These are phyloP conservation scores for Beauveria sp. DNA, from an alignment of 2,329 filamentous ascomycete species.

Conservation along the genomic window DNA sequence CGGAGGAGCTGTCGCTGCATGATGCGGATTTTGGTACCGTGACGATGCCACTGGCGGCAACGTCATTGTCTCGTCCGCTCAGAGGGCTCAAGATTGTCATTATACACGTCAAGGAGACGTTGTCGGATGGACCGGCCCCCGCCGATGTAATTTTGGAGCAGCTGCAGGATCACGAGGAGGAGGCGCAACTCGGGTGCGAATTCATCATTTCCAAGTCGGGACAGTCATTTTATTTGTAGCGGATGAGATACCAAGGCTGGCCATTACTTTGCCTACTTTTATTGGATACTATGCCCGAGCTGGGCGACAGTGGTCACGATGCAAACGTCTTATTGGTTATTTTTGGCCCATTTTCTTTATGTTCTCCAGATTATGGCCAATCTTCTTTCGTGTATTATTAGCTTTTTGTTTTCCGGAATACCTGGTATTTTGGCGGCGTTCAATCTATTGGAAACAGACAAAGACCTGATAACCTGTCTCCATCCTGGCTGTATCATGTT, in stretches of 20 bases:
- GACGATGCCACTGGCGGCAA: constrained; percentile 14
- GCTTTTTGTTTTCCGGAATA: not conserved
- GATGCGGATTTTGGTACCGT: constrained; percentile 24
- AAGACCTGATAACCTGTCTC: no score
- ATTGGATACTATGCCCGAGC: not conserved
- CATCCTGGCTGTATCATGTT: no score
- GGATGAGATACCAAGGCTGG: constrained; percentile 13
- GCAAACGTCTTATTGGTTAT: not conserved
- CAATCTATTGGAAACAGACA: not conserved
- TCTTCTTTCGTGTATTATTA: not conserved
- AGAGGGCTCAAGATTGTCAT: constrained; percentile 72
- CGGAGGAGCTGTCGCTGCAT: constrained; percentile 36
- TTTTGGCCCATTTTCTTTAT: not conserved
- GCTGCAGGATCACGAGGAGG: constrained; percentile 57
- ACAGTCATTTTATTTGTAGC: constrained; percentile 46
- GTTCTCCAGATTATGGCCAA: not conserved
- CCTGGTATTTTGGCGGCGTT: not conserved
- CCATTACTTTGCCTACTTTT: not conserved
- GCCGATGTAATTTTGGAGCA: constrained; percentile 61
- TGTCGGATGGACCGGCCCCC: constrained; percentile 63
- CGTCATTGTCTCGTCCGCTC: constrained; percentile 42
- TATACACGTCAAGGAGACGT: constrained; percentile 87
- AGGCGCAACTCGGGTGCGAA: constrained; percentile 64
- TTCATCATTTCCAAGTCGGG: constrained; percentile 67
- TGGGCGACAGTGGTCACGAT: not conserved